Conservation (phyloP, 805 yeast species). For the Yarrowia yakushimensis region DNA sequence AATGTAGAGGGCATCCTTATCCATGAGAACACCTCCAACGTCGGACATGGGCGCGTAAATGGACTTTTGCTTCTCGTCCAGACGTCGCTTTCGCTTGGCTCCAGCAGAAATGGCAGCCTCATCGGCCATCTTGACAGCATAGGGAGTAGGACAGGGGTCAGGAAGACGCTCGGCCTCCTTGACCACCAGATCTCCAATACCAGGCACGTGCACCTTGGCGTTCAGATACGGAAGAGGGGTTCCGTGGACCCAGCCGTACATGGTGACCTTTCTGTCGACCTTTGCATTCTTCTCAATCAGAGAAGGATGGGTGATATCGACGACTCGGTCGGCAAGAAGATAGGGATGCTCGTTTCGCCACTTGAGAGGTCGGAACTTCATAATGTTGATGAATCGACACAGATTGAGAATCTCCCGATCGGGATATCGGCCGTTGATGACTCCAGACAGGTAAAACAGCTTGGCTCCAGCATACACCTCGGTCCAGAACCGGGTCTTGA, state of each 20-base stretch:
- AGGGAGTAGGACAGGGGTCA: conserved; percentile 99
- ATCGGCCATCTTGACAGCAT: conserved; percentile 77
- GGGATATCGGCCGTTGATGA: conserved; percentile 94
- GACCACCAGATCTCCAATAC: conserved; percentile 85
- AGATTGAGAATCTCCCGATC: conserved; percentile 92
- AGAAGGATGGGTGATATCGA: conserved; percentile 92
- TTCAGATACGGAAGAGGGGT: conserved; percentile 68
- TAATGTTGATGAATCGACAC: conserved; percentile 87
- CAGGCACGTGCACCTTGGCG: conserved; percentile 88
- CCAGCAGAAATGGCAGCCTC: conserved; percentile 52
- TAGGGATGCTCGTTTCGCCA: conserved; percentile 99
- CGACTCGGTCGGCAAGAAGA: conserved; percentile 81
- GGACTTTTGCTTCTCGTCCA: conserved; percentile 89
- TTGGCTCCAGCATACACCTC: conserved; percentile 99
- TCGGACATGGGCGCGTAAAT: conserved; percentile 99
- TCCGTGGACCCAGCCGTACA: conserved; percentile 94
- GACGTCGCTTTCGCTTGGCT: conserved; percentile 69
- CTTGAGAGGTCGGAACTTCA: conserved; percentile 98
- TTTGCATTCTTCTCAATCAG: conserved; percentile 72
- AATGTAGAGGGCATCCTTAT: conserved; percentile 94
- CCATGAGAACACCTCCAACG: conserved; percentile 97
- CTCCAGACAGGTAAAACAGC: conserved; percentile 89
- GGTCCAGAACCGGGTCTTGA: conserved; percentile 96
- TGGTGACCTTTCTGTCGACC: conserved; percentile 81
- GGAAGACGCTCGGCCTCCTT: conserved; percentile 82